Base-by-base conservation (phyloP, 1,139 yeast genomes). In the Saccharomycopsis hybrid region DNA sequence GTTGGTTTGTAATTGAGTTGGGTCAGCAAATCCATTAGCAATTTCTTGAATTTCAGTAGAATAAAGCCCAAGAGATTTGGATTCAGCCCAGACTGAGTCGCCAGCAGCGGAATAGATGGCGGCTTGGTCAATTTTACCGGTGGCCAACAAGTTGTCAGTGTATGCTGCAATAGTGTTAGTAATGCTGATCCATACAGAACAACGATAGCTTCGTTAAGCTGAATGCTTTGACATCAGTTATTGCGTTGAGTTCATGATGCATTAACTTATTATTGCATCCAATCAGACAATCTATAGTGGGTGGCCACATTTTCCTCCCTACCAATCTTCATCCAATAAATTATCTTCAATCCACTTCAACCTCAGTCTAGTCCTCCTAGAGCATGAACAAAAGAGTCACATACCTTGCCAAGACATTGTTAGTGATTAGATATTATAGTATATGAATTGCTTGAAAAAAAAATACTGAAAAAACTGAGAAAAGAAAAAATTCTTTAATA, bases 31-130 rank as follows among this genome's bases (percentile, higher is more conserved):
- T 31, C 96, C 97, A 53, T 69, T 69, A 48, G 89, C 94, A 55
- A 92, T 71, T 60, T 77, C 86, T 47, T 73, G 62, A 60, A 90
- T 80, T 70, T 92, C 99, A 48, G 74, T 71, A 25, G 82, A 78
- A 50, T 77, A 76, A 60, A 89, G 79, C 58, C 78, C 73, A 62
- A 87, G 79, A 47, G 79, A 79, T 53, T 86, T 76, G 28, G 95
- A 75, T 61, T 83, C 80, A 29, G 98, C 97, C 98, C 98, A 92
- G 52, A 82, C 78, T 36, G 96, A 78, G 66, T 90, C 96, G 43
- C 98, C 98, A 9, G 95, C 96, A 59, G 85, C 82, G 13, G 97
- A 90, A 70, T 85, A 89, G 60, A 92, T 80, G 47, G 95, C 94
- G 37, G 97, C 96, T 68, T 82, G 81, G 71, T 90, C 97, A 60